Conservation (phyloP, 1,284 basidiomycete genomes). For the Naganishia liquefaciens region DNA sequence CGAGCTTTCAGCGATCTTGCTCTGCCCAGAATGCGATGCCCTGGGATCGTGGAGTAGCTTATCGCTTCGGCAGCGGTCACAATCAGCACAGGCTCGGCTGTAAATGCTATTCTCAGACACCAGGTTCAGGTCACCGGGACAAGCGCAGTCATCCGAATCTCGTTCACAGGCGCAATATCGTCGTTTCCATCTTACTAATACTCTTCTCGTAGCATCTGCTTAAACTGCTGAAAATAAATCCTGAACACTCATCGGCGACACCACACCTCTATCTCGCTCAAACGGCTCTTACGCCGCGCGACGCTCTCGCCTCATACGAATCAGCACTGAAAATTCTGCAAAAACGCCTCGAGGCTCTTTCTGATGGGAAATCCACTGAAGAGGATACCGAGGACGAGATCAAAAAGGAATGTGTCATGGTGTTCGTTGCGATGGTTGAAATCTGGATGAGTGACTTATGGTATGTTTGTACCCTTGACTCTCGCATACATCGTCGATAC, state of each 20-base stretch:
- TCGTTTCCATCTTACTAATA: background rate
- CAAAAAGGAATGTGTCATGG: constrained; percentile 73
- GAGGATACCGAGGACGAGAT: constrained; percentile 62
- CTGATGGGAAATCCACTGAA: constrained; percentile 38
- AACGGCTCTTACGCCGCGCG: constrained; percentile 67
- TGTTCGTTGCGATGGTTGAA: constrained; percentile 87
- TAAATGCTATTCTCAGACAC: no score
- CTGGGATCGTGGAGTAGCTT: no score
- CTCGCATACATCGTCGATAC: no score
- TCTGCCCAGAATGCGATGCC: no score
- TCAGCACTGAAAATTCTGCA: constrained; percentile 74
- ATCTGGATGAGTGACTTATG: constrained; percentile 97
- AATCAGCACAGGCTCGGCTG: no score
- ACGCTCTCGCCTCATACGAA: constrained; percentile 77
- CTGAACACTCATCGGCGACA: constrained; percentile 66
- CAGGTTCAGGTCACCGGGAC: no score
- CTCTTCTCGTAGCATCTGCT: constrained; percentile 44
- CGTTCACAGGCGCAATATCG: no score
- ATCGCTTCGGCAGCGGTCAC: no score
- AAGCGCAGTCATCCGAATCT: no score
- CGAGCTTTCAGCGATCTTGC: no score
- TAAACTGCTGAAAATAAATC: constrained; percentile 62
- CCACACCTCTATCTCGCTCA: constrained; percentile 90
- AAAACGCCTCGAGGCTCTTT: constrained; percentile 59
- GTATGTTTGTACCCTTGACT: constrained; percentile 54